phyloP scores from a whole-genome alignment of 306 rosid genomes.

The Medicago truncatula region DNA sequence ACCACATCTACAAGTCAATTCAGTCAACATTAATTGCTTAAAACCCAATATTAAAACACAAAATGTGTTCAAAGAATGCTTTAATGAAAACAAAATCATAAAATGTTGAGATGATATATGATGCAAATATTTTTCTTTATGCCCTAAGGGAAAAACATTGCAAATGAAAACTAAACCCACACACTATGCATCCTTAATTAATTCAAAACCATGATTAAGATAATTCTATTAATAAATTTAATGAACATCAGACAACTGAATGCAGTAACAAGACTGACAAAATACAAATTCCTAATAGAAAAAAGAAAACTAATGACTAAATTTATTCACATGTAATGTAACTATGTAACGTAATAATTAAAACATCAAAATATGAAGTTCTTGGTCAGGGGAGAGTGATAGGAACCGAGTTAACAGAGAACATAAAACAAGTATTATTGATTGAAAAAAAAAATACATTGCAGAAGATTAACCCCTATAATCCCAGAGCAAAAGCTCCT shows the following conservation, averaged over 20 bases:
- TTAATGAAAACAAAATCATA: conserved; percentile 12
- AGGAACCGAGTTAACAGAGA: too few species aligned
- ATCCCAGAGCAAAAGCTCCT: too few species aligned
- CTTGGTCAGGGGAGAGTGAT: too few species aligned
- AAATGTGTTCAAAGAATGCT: conserved; percentile 1
- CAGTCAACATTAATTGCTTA: conserved; percentile 25
- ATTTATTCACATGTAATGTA: too few species aligned
- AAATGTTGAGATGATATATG: conserved; percentile 15
- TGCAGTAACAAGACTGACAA: conserved; percentile 24
- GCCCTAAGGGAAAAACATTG: neutral
- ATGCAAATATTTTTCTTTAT: neutral
- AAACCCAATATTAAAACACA: conserved; percentile 17
- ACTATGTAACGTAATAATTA: too few species aligned
- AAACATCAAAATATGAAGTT: too few species aligned
- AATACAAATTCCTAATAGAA: conserved; percentile 3
- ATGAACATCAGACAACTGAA: conserved; percentile 17
- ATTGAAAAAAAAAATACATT: too few species aligned
- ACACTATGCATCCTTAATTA: conserved; percentile 23
- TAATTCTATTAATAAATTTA: neutral
- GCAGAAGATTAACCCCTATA: too few species aligned
- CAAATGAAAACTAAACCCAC: conserved; percentile 26
- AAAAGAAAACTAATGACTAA: conserved; percentile 21
- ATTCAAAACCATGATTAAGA: conserved; percentile 13
- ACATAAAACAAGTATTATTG: too few species aligned
- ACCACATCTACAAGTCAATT: conserved; percentile 9